Evolutionary conservation across 164 flowering plant species (phyloP).

Genomic region (Santalum album): DNA sequence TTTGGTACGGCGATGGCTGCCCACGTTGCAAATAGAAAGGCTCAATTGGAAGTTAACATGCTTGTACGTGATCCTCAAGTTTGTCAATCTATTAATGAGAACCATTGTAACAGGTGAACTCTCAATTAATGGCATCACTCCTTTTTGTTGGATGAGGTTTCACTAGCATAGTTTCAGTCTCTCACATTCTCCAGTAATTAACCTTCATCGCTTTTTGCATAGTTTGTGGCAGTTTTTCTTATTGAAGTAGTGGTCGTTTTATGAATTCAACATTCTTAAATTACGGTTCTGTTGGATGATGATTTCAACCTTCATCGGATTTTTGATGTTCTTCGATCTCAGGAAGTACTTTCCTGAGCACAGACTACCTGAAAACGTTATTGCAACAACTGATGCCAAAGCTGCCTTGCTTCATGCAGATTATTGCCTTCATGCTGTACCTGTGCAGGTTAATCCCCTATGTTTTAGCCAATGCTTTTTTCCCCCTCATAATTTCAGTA

Average conservation of each 20-base stretch:
- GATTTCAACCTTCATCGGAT: background rate
- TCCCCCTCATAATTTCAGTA: too few relatives aligned
- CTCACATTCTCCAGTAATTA: too few relatives aligned
- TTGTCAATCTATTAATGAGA: constrained; percentile 70
- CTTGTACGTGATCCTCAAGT: constrained; percentile 74
- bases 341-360: constrained; percentile 87
- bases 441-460: constrained; percentile 64
- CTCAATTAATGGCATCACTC: background rate
- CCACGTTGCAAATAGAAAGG: constrained; percentile 71
- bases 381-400: constrained; percentile 82
- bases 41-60: constrained; percentile 68
- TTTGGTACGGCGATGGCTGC: constrained; percentile 99
- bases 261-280: too few relatives aligned
- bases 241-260: too few relatives aligned
- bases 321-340: constrained; percentile 10
- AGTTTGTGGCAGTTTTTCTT: too few relatives aligned
- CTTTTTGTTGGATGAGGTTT: too few relatives aligned
- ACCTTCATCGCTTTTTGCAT: too few relatives aligned
- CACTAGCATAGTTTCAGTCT: too few relatives aligned
- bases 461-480: background rate
- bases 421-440: constrained; percentile 93
- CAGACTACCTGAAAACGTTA: constrained; percentile 73
- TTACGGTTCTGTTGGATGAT: background rate
- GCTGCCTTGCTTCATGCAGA: constrained; percentile 68
- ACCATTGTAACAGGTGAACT: constrained; percentile 55